Evolutionary conservation across 345 rosid genomes (phyloP).

Genomic region (Aurinia saxatilis): DNA sequence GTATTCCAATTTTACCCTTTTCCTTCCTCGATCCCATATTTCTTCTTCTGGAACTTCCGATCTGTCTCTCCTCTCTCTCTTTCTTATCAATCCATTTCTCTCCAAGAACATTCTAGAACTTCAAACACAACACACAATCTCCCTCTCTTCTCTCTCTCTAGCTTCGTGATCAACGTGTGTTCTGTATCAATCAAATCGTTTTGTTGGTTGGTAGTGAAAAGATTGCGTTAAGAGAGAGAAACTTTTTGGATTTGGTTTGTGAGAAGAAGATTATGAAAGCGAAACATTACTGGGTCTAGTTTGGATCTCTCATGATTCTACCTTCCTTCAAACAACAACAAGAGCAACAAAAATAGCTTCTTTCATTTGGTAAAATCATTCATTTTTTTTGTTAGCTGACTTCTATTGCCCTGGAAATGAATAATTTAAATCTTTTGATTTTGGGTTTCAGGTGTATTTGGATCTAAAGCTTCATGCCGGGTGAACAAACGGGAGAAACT

Average conservation of each 20-base stretch:
- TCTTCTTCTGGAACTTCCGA: constrained; percentile 36
- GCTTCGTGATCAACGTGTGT: constrained; percentile 16
- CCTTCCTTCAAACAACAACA: neutral
- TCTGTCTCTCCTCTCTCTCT: constrained; percentile 19
- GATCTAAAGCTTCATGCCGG: constrained; percentile 40
- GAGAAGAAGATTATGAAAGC: neutral
- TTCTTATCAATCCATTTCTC: constrained; percentile 38
- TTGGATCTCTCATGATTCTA: constrained; percentile 1
- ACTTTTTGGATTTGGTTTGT: constrained; percentile 10
- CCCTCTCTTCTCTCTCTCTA: neutral
- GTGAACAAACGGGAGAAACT: constrained; percentile 60
- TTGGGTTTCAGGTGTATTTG: neutral
- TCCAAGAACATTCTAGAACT: constrained; percentile 79
- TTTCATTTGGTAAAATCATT: neutral
- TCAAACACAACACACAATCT: neutral
- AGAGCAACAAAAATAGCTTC: neutral
- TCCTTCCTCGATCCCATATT: neutral
- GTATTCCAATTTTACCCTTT: constrained; percentile 15
- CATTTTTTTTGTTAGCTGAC: neutral
- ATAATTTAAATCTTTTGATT: too few relatives aligned
- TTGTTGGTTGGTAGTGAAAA: constrained; percentile 16
- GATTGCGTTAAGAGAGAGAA: neutral
- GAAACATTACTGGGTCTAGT: neutral
- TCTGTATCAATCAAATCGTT: neutral
- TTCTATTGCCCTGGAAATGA: neutral